A percentile compares a stretch with the other conserved stretches of the same genome.
phyloP scores from a whole-genome alignment of 257 asterid genomes.

The Solanum commersonii region DNA sequence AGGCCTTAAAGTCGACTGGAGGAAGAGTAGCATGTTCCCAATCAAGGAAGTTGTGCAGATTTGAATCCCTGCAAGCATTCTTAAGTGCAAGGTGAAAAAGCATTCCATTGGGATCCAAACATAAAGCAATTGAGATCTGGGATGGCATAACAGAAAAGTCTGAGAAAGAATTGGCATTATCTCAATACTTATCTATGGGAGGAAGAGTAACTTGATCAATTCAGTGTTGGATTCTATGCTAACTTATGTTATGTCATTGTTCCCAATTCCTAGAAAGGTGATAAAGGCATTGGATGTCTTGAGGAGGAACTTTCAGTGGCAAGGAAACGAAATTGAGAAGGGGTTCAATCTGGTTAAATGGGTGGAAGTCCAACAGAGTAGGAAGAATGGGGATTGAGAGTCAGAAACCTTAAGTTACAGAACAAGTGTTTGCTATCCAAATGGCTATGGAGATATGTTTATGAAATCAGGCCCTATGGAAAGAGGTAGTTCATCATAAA shows the following conservation, averaged over 20 bases:
- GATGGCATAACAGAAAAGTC: background rate
- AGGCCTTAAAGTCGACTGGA: background rate
- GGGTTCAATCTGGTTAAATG: background rate
- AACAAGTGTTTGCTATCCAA: background rate
- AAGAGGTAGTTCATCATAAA: background rate
- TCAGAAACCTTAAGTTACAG: background rate
- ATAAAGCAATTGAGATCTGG: background rate
- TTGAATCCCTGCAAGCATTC: background rate
- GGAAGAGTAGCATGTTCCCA: background rate
- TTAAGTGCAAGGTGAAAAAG: background rate
- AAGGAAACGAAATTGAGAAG: background rate
- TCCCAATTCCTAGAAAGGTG: background rate
- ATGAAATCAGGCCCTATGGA: background rate
- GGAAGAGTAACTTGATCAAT: background rate
- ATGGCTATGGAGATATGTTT: background rate
- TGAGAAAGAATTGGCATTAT: background rate
- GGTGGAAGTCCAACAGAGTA: background rate
- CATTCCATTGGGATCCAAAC: background rate
- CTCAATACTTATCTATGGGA: background rate
- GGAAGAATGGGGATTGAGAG: background rate
- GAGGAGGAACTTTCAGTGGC: background rate
- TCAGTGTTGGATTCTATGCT: background rate
- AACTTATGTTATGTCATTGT: background rate
- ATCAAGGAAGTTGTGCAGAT: background rate
- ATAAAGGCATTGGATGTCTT: background rate